Evolutionary conservation across 306 rosid species (phyloP).

Genomic region (Gleditsia sinensis): DNA sequence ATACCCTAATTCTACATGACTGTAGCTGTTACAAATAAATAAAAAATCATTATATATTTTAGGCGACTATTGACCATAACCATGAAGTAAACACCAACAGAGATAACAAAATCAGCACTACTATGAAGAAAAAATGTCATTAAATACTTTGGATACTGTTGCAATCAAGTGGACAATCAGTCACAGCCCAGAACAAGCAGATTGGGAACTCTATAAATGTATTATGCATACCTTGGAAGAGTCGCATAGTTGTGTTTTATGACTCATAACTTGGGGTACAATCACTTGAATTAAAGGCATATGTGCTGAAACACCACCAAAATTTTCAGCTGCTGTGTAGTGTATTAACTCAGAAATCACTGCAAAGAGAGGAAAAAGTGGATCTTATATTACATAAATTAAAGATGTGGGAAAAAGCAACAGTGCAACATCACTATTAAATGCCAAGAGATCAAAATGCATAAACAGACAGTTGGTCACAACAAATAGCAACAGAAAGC

Average conservation of each 20-base stretch:
- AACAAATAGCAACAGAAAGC: neutral
- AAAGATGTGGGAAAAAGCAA: neutral
- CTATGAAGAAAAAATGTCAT: neutral
- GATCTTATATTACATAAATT: neutral
- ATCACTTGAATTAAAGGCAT: constrained; percentile 69
- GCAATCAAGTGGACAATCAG: neutral
- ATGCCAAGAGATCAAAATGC: neutral
- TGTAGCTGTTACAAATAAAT: too few relatives aligned
- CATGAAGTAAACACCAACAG: neutral
- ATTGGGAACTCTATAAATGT: constrained; percentile 6
- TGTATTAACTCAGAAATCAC: too few relatives aligned
- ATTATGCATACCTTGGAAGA: constrained; percentile 52
- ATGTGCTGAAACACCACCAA: too few relatives aligned
- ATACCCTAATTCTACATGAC: too few relatives aligned
- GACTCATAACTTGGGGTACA: constrained; percentile 68
- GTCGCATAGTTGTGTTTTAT: constrained; percentile 66
- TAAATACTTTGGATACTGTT: neutral
- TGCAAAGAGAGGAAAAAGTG: constrained; percentile 33
- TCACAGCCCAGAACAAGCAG: neutral
- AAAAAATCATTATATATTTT: too few relatives aligned
- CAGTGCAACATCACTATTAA: neutral
- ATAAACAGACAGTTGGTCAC: neutral
- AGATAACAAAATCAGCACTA: neutral
- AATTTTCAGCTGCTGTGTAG: too few relatives aligned
- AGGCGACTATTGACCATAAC: too few relatives aligned